A percentile compares a stretch with the other conserved stretches of the same genome.
Evolutionary conservation across 306 rosid species (phyloP).

Genomic region (Pterocarpus macrocarpus): DNA sequence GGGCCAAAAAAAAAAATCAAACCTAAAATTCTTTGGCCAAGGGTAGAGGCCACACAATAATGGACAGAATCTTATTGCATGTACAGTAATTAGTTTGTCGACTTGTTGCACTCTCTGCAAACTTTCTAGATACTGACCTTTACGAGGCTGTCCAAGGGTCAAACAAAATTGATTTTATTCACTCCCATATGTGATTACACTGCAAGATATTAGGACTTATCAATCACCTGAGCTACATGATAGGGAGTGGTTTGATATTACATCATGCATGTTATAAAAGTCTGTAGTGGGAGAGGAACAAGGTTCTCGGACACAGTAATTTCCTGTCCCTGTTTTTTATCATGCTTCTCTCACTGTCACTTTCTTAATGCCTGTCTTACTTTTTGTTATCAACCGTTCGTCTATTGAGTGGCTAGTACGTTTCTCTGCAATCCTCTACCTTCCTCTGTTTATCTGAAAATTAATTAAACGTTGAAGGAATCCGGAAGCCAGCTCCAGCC

Average conservation of each 20-base stretch:
- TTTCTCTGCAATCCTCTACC: background rate
- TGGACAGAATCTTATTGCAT: too few relatives aligned
- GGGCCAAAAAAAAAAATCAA: background rate
- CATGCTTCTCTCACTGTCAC: background rate
- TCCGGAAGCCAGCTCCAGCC: background rate
- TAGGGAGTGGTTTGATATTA: background rate
- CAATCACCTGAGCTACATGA: too few relatives aligned
- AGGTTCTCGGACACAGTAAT: conserved; percentile 11
- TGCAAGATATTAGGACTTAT: too few relatives aligned
- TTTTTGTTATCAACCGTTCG: too few relatives aligned
- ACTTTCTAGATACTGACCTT: background rate
- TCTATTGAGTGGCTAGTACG: too few relatives aligned
- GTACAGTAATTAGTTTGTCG: background rate
- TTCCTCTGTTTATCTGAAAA: background rate
- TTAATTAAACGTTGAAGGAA: background rate
- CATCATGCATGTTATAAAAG: background rate
- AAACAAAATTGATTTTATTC: too few relatives aligned
- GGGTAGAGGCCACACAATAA: too few relatives aligned
- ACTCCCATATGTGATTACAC: too few relatives aligned
- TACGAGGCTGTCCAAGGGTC: too few relatives aligned
- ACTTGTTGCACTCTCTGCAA: background rate
- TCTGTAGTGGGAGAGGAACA: conserved; percentile 27
- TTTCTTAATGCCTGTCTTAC: background rate
- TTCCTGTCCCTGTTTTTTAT: too few relatives aligned
- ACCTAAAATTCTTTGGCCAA: too few relatives aligned